Percentiles rank a stretch among this genome's conserved stretches.
These are phyloP conservation scores for Phaeodactylum tricornutum DNA, from an alignment of 108 stramenopile genomes.

Conservation along the genomic window DNA sequence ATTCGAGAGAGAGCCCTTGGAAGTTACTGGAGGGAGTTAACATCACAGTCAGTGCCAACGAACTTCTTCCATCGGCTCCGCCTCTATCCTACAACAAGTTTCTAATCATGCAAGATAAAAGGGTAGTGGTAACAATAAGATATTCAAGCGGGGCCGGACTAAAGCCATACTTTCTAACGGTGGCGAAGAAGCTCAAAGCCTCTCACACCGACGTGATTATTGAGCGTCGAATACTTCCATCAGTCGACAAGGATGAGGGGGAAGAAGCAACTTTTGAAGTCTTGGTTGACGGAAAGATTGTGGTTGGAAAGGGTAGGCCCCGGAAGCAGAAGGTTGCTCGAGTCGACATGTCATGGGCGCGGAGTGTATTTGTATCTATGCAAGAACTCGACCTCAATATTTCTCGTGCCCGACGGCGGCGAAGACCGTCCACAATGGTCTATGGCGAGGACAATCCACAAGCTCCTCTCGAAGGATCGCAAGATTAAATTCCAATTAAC, in stretches of 20 bases:
- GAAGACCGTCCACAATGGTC: slow-evolving; percentile 50
- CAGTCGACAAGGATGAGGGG: slow-evolving; percentile 1
- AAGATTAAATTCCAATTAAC: too few relatives aligned
- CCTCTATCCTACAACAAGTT: slow-evolving; percentile 8
- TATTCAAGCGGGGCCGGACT: slow-evolving; percentile 52
- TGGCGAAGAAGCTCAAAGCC: slow-evolving; percentile 58
- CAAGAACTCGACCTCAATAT: slow-evolving; percentile 67
- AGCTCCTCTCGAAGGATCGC: too few relatives aligned
- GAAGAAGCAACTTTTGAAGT: slow-evolving; percentile 55
- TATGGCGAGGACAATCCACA: slow-evolving; percentile 31
- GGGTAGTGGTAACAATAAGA: slow-evolving; percentile 63
- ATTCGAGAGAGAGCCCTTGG: too few relatives aligned
- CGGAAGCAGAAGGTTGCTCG: slow-evolving; percentile 6
- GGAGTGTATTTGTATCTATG: slow-evolving; percentile 69
- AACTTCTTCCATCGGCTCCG: neutral
- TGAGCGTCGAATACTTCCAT: slow-evolving; percentile 45
- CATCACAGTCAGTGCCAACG: neutral
- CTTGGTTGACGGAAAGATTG: slow-evolving; percentile 57
- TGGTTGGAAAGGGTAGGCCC: slow-evolving; percentile 44
- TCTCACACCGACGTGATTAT: slow-evolving; percentile 60
- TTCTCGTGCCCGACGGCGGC: slow-evolving; percentile 48
- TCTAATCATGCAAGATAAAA: slow-evolving; percentile 28
- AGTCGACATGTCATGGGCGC: slow-evolving; percentile 23
- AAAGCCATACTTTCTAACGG: slow-evolving; percentile 67
- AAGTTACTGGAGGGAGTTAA: too few relatives aligned